phyloP scores from a whole-genome alignment of 2,329 filamentous ascomycete genomes.

The Aureobasidium sp. region DNA sequence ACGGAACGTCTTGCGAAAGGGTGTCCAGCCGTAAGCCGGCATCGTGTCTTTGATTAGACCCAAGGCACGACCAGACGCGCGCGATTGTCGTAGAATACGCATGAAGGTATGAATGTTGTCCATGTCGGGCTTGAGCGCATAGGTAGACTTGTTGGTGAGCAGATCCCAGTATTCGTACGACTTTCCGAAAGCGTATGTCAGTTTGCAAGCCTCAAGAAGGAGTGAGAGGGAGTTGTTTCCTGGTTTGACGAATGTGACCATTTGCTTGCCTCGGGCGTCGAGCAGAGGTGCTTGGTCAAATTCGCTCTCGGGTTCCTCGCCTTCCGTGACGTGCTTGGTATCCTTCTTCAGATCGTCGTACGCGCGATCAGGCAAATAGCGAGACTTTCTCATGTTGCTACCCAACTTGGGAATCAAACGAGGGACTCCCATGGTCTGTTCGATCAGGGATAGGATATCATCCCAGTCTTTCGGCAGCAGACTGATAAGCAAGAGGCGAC shows the following conservation, averaged over 20 bases:
- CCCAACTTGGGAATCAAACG: constrained; percentile 38
- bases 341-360: background rate
- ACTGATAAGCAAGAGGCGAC: constrained; percentile 61
- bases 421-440: constrained; percentile 72
- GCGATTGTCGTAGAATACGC: constrained; percentile 54
- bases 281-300: background rate
- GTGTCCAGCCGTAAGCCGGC: constrained; percentile 23
- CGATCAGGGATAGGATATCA: constrained; percentile 64
- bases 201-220: constrained; percentile 54
- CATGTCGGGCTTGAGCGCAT: constrained; percentile 59
- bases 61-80: constrained; percentile 54
- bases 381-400: constrained; percentile 19
- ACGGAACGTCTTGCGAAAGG: constrained; percentile 49
- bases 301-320: constrained; percentile 12
- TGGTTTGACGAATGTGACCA: constrained; percentile 34
- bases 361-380: constrained; percentile 20
- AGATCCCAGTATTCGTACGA: constrained; percentile 68
- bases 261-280: background rate
- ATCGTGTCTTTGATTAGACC: constrained; percentile 24
- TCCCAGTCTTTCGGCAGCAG: constrained; percentile 53
- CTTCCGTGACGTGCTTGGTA: background rate
- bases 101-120: constrained; percentile 64
- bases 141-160: constrained; percentile 46
- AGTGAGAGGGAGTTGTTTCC: constrained; percentile 56
- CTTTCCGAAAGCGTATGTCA: constrained; percentile 50